Base-by-base conservation (phyloP, 257 asterid species). In the Solanum pennellii region DNA sequence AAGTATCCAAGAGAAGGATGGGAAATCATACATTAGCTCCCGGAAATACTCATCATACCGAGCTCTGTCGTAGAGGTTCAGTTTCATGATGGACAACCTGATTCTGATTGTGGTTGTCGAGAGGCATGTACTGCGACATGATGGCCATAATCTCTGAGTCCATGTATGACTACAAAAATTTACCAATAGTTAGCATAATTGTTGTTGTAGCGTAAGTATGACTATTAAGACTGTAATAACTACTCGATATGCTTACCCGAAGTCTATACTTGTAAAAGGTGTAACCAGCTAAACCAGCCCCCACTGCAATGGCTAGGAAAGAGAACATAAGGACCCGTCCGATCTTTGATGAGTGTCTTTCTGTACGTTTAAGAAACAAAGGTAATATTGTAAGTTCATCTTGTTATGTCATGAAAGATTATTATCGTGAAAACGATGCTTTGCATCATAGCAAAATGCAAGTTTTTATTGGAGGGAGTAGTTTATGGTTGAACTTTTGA, bases 61-160 rank as follows among this genome's bases (percentile, higher is more conserved):
- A 90, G 76, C 87, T 44, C 12, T 85, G 95, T 41, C 89, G 88
- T 33, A 91, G 90, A 73, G 98, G 96, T 60, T 95, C 93, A 7
- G 88, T 15, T 88, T 93, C 98, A 82, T 94, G 96, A 87, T 94
- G 98, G 35, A 89, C 94, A 41, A 93, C 92, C 44, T 90, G 96
- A 88, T 91, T 91, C 86, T 95, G 95, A 56, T 94, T 94, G 86
- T 91, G 87, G 87, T 87, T 93, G 89, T 96, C 98, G 4, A 96
- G 97, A 49, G 99, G 99, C 99, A 96, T 95, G 90, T 96, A 96
- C 89, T 96, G 99, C 0, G 99, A 92, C 99, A 96, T 96, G 84
- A 96, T 95, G 16, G 99, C 99, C 98, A 95, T 96, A 74, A 96
- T 94, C 96, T 96, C 99, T 2, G 98, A 91, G 91, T 96, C 98